Evolutionary conservation across 1,284 basidiomycete genomes (phyloP).

Genomic region (Rhodofomes roseus): DNA sequence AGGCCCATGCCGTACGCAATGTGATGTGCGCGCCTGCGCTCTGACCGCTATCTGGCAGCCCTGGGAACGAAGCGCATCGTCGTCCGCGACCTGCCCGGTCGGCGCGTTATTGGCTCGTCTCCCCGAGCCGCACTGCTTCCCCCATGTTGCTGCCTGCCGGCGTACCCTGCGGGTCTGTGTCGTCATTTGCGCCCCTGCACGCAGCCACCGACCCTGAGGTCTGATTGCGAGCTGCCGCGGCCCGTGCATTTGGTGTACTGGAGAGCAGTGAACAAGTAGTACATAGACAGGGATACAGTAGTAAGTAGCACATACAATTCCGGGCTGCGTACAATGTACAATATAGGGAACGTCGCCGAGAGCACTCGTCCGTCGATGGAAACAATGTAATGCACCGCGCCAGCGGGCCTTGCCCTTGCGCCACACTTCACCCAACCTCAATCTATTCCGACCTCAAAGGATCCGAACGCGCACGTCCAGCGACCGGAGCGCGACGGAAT

Average conservation of each 20-base stretch:
- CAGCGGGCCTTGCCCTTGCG: too few relatives aligned
- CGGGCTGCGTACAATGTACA: not conserved
- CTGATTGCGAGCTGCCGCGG: too few relatives aligned
- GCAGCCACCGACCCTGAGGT: not conserved
- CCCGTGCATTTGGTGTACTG: too few relatives aligned
- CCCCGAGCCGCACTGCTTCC: not conserved
- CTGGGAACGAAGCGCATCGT: not conserved
- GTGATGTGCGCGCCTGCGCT: not conserved
- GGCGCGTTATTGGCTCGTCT: not conserved
- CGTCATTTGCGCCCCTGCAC: not conserved
- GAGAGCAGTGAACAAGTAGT: not conserved
- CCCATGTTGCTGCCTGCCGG: not conserved
- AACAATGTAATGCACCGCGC: not conserved
- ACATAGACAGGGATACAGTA: not conserved
- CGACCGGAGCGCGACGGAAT: constrained; percentile 28
- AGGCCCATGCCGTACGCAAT: not conserved
- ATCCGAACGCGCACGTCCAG: constrained; percentile 15
- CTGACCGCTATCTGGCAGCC: not conserved
- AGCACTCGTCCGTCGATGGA: not conserved
- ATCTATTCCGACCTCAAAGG: not conserved
- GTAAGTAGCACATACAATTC: not conserved
- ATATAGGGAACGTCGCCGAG: not conserved
- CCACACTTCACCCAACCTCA: too few relatives aligned
- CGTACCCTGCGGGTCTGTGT: not conserved
- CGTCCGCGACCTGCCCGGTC: not conserved